These are phyloP conservation scores for Ophioceras dolichostomum DNA, from an alignment of 2,329 filamentous ascomycete genomes.

Conservation along the genomic window DNA sequence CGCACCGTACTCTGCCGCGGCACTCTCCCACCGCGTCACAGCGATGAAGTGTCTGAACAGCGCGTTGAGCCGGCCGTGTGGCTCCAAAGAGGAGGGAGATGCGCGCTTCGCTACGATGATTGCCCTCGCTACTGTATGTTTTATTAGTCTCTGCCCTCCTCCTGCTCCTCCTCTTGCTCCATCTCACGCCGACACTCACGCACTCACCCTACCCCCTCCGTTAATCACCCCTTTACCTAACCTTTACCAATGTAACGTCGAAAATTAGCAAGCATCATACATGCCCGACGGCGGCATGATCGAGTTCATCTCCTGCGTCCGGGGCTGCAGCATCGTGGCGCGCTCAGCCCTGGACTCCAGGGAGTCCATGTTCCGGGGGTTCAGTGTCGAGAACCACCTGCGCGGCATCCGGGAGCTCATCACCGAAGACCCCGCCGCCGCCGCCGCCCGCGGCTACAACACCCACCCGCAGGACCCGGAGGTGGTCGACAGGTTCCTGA, in stretches of 20 bases:
- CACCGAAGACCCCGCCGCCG: not conserved
- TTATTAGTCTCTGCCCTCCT: not conserved
- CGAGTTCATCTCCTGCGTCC: slow-evolving; percentile 24
- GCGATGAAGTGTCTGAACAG: slow-evolving; percentile 23
- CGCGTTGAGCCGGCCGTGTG: slow-evolving; percentile 14
- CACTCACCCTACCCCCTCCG: too few relatives aligned
- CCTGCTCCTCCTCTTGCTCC: too few relatives aligned
- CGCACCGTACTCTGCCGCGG: slow-evolving; percentile 12
- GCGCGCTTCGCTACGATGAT: slow-evolving; percentile 23
- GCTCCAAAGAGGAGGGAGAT: slow-evolving; percentile 18
- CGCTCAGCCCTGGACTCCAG: slow-evolving; percentile 3
- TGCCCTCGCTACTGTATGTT: slow-evolving; percentile 17
- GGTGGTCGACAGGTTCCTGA: slow-evolving; percentile 14
- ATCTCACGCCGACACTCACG: too few relatives aligned
- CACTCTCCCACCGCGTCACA: slow-evolving; percentile 22
- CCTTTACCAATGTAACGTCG: too few relatives aligned
- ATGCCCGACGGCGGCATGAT: slow-evolving; percentile 23
- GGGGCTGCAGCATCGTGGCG: slow-evolving; percentile 19
- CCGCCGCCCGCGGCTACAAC: not conserved
- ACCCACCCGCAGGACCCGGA: slow-evolving; percentile 6
- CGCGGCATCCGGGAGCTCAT: slow-evolving; percentile 10
- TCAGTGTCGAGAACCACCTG: slow-evolving; percentile 13
- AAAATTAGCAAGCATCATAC: slow-evolving; percentile 19
- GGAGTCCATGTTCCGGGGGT: slow-evolving; percentile 9
- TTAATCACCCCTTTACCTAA: too few relatives aligned